These are phyloP conservation scores for Entonaema liquescens DNA, from an alignment of 495 filamentous ascomycete species.

Conservation along the genomic window DNA sequence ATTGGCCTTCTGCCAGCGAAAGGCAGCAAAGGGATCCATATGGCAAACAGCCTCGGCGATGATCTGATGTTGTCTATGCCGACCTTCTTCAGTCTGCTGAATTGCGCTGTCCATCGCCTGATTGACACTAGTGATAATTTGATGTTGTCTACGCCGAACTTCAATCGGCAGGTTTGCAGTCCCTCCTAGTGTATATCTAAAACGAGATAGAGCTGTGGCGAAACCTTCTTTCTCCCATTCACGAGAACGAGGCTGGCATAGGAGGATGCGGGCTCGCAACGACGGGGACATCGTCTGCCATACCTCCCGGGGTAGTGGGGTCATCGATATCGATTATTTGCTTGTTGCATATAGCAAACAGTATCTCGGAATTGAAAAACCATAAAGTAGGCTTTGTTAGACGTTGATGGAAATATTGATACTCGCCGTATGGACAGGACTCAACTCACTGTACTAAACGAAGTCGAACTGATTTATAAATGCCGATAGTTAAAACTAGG, in stretches of 20 bases:
- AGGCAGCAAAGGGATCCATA: background rate
- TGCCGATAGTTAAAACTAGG: constrained; percentile 12
- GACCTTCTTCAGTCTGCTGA: background rate
- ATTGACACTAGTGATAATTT: constrained; percentile 8
- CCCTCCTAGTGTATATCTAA: background rate
- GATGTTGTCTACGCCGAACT: too few species aligned
- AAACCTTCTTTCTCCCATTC: background rate
- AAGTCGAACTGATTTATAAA: constrained; percentile 19
- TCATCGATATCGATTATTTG: constrained; percentile 21
- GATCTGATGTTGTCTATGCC: constrained; percentile 1
- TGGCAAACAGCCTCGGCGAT: constrained; percentile 8
- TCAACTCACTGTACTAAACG: constrained; percentile 11
- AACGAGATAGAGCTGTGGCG: background rate
- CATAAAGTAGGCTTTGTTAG: background rate
- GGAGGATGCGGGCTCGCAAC: constrained; percentile 4
- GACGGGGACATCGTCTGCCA: background rate
- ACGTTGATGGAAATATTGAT: background rate
- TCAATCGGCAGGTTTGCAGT: too few species aligned
- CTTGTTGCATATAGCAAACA: constrained; percentile 10
- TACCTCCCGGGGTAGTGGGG: background rate
- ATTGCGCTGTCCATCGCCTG: constrained; percentile 11
- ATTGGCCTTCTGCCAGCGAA: background rate
- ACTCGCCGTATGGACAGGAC: background rate
- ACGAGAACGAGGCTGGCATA: background rate
- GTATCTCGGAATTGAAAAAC: constrained; percentile 16